phyloP scores from a whole-genome alignment of 2,329 filamentous ascomycete genomes.

The Rhynchosporium agropyri region DNA sequence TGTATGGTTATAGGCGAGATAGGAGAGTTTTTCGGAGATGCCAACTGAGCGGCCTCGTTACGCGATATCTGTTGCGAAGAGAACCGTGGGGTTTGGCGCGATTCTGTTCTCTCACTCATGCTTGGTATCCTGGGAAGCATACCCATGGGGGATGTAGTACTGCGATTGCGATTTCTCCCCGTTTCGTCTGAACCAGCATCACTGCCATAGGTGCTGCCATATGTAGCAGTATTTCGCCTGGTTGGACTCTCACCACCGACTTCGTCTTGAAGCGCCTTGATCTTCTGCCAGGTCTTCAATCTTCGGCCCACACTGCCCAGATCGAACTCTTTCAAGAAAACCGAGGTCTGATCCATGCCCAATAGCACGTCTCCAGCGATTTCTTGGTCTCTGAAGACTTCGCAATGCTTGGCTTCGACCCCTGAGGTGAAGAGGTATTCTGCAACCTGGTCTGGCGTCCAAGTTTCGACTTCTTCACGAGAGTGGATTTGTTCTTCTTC shows the following conservation, averaged over 20 bases:
- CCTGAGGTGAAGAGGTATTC: slow-evolving; percentile 85
- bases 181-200: slow-evolving; percentile 60
- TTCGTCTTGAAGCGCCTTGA: slow-evolving; percentile 88
- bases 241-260: slow-evolving; percentile 59
- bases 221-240: slow-evolving; percentile 57
- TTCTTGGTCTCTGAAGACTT: slow-evolving; percentile 94
- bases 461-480: slow-evolving; percentile 73
- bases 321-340: slow-evolving; percentile 95
- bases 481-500: slow-evolving; percentile 77
- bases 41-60: slow-evolving; percentile 39
- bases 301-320: slow-evolving; percentile 87
- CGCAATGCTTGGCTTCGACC: slow-evolving; percentile 86
- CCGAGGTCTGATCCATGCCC: slow-evolving; percentile 91
- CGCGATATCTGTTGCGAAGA: slow-evolving; percentile 39
- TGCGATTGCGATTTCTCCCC: slow-evolving; percentile 50
- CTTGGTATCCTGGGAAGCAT: slow-evolving; percentile 40
- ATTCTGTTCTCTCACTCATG: slow-evolving; percentile 37
- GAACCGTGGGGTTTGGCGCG: slow-evolving; percentile 35
- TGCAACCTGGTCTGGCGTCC: slow-evolving; percentile 81
- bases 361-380: slow-evolving; percentile 92
- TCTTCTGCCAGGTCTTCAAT: slow-evolving; percentile 95
- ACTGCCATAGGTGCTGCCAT: slow-evolving; percentile 61
- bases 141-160: slow-evolving; percentile 32
- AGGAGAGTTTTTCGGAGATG: slow-evolving; percentile 48
- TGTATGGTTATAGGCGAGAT: slow-evolving; percentile 46